Base-by-base conservation (phyloP, 768 basidiomycete genomes). In the Mycena chlorophos region DNA sequence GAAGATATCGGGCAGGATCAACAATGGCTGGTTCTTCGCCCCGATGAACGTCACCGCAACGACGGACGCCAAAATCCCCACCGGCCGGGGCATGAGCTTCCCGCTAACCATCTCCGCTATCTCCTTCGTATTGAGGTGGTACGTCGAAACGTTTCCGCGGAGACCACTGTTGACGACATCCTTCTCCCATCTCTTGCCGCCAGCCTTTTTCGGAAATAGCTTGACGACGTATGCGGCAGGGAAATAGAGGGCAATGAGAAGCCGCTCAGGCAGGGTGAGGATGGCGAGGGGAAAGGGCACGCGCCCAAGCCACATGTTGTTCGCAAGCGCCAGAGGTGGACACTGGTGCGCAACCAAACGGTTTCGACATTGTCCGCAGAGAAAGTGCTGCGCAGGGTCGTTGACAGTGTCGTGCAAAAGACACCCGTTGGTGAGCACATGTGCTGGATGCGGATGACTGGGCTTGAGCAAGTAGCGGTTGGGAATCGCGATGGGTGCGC, bases 81-180 rank as follows among this genome's bases (percentile, higher is more conserved):
- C n/a, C 10, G 34, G 80, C 80, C 25, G 73, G 72, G 0, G 81
- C 82, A 52, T 84, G 75, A 4, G 76, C 73, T 68, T 78, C 80
- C 55, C 77, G 78, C 37, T 78, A 75, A 0, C 83, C 83, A 58
- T 84, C 79, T 46, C 71, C 71, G 0, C 72, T 72, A 31, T 75
- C 71, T 14, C 68, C 59, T 48, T 72, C 71, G 5, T 63, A 66
- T 42, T 26, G 5, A 42, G 52, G 12, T 22, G 10, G 43, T 46
- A 19, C 12, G 43, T 46, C n/a, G 43, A 46, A 14, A 46, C 43
- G 20, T 46, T 37, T 10, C 34, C 34, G 10, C 34, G 34, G 12
- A 37, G 10, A 10, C 68, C 68, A 0, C 48, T 26, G 29, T 71
- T 60, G 5, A 68, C 23, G 0, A 14, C 22, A 0, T 40, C 6